phyloP scores from a whole-genome alignment of 2,329 filamentous ascomycete genomes.

The Aspergillus thermomutatus region DNA sequence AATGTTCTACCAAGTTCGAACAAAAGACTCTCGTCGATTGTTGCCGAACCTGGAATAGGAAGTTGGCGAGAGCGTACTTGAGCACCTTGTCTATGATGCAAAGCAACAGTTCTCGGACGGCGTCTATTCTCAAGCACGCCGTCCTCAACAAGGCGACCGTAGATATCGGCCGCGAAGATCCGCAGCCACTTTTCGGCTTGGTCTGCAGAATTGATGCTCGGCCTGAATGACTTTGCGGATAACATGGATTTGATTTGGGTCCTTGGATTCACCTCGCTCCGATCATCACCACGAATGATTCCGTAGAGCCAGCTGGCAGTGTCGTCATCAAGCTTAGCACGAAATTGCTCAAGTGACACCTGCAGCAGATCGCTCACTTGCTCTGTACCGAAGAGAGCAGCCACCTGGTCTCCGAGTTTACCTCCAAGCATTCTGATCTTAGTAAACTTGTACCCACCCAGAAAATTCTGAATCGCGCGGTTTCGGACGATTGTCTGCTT shows the following conservation, averaged over 20 bases:
- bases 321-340: conserved; percentile 75
- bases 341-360: conserved; percentile 71
- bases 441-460: conserved; percentile 84
- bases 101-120: conserved; percentile 77
- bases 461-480: conserved; percentile 73
- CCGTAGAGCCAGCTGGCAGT: conserved; percentile 83
- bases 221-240: conserved; percentile 91
- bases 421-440: conserved; percentile 95
- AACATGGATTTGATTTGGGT: conserved; percentile 98
- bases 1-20: conserved; percentile 74
- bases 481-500: conserved; percentile 91
- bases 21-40: conserved; percentile 67
- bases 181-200: conserved; percentile 81
- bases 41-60: conserved; percentile 72
- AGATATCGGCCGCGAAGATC: conserved; percentile 91
- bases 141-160: conserved; percentile 83
- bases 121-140: conserved; percentile 83
- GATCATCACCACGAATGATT: conserved; percentile 79
- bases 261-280: conserved; percentile 81
- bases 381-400: conserved; percentile 77
- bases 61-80: conserved; percentile 72
- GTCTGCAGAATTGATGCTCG: conserved; percentile 72
- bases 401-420: conserved; percentile 85
- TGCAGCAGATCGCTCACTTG: conserved; percentile 70
- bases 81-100: conserved; percentile 73